These are phyloP conservation scores for Macadamia integrifolia DNA, from an alignment of 164 flowering plant genomes.

Conservation along the genomic window DNA sequence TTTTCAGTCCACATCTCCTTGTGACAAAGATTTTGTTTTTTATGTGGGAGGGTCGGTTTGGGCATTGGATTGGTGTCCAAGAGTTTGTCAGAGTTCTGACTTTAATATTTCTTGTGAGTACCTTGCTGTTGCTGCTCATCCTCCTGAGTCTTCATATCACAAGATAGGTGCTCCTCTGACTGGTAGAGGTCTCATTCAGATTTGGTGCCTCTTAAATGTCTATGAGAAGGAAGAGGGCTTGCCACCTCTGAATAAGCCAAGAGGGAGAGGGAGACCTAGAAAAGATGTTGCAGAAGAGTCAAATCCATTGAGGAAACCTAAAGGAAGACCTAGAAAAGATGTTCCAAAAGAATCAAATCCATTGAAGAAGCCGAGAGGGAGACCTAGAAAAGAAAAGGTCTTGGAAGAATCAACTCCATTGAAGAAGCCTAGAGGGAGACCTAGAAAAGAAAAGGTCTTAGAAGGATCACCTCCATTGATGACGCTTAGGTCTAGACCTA, in stretches of 20 bases:
- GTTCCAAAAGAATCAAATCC: slow-evolving; percentile 8
- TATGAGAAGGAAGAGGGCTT: slow-evolving; percentile 23
- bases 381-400: slow-evolving; percentile 43
- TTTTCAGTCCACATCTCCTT: slow-evolving; percentile 17
- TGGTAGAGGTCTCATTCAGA: slow-evolving; percentile 86
- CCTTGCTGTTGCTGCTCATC: slow-evolving; percentile 95
- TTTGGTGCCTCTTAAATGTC: slow-evolving; percentile 73
- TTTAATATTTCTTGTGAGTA: slow-evolving; percentile 57
- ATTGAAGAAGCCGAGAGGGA: slow-evolving; percentile 52
- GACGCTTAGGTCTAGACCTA: slow-evolving; percentile 23
- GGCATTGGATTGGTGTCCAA: slow-evolving; percentile 98
- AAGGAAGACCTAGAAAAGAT: too few relatives aligned
- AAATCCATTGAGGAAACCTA: too few relatives aligned
- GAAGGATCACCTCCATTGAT: neutral
- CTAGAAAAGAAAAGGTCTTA: too few relatives aligned
- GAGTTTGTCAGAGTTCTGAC: slow-evolving; percentile 32
- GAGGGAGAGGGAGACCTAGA: slow-evolving; percentile 35
- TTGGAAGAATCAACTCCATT: slow-evolving; percentile 16
- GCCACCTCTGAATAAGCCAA: slow-evolving; percentile 16
- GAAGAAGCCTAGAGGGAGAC: neutral
- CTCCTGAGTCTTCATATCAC: slow-evolving; percentile 90
- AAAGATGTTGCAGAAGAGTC: too few relatives aligned
- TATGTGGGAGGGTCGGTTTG: slow-evolving; percentile 88
- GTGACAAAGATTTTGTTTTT: slow-evolving; percentile 75
- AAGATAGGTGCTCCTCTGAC: slow-evolving; percentile 65